Percentiles rank a stretch among this genome's conserved stretches.
Evolutionary conservation across 2,329 filamentous ascomycete genomes (phyloP).

Genomic region (Colletotrichum magnum): DNA sequence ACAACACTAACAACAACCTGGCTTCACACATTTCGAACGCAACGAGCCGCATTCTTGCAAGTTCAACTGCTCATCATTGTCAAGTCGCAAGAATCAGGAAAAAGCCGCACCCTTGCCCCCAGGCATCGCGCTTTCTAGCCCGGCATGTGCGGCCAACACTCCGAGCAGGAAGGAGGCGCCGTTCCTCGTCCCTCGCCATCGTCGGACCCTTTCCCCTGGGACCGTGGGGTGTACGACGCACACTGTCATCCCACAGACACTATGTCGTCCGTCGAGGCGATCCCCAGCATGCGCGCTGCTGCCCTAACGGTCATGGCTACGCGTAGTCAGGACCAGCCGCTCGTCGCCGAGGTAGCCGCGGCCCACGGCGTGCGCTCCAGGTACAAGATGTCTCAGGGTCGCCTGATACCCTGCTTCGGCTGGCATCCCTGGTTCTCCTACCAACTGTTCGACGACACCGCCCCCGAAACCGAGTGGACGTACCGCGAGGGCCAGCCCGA

Average conservation of each 20-base stretch:
- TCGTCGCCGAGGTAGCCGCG: conserved; percentile 75
- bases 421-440: conserved; percentile 93
- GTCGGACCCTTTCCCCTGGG: conserved; percentile 72
- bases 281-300: conserved; percentile 76
- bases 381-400: conserved; percentile 40
- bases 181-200: conserved; percentile 20
- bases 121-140: conserved; percentile 26
- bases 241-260: conserved; percentile 90
- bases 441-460: conserved; percentile 76
- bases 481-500: conserved; percentile 49
- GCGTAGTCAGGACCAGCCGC: conserved; percentile 79
- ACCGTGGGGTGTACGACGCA: conserved; percentile 80
- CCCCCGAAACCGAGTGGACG: conserved; percentile 49
- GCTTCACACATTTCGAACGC: too few species aligned
- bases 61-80: conserved; percentile 8
- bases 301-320: conserved; percentile 84
- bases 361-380: conserved; percentile 62
- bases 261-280: conserved; percentile 70
- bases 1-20: too few species aligned
- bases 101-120: too few species aligned
- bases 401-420: conserved; percentile 79
- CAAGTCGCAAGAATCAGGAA: neutral
- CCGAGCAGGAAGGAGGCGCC: conserved; percentile 2
- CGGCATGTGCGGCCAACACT: conserved; percentile 35
- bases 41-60: too few species aligned